A percentile compares a stretch with the other conserved stretches of the same genome.
Conservation (phyloP, 306 rosid genomes). For the Carpinus viminea region DNA sequence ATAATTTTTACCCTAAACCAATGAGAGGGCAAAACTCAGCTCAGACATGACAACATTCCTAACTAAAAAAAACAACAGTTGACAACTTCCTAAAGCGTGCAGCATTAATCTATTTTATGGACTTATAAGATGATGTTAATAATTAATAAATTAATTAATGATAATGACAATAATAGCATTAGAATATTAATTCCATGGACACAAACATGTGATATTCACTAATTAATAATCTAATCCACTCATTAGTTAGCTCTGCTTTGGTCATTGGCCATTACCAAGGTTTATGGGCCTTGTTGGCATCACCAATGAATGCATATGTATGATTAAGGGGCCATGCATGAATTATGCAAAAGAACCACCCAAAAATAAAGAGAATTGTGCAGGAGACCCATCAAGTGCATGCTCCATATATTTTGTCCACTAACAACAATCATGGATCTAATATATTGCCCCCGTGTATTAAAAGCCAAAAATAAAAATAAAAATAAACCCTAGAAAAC, state of each 20-base stretch:
- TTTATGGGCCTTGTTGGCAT: background rate
- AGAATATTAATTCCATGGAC: constrained; percentile 25
- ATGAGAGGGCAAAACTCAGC: no score
- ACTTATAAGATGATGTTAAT: background rate
- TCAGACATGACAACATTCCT: no score
- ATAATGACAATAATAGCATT: constrained; percentile 24
- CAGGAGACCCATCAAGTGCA: constrained; percentile 22
- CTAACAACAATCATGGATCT: constrained; percentile 21
- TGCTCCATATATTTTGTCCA: constrained; percentile 24
- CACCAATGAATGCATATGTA: background rate
- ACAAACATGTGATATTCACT: constrained; percentile 31
- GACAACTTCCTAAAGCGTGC: no score
- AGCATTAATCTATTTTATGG: background rate
- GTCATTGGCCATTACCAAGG: background rate
- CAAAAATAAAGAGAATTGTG: no score
- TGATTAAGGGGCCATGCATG: background rate
- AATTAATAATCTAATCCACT: constrained; percentile 19
- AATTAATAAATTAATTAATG: background rate
- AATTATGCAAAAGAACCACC: background rate
- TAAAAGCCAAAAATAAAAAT: background rate
- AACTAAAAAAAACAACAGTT: no score
- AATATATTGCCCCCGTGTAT: constrained; percentile 30
- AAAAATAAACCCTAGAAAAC: background rate
- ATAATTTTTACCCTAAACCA: no score
- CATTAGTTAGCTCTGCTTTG: constrained; percentile 13